Evolutionary conservation across 179 eudicot genomes (phyloP), one percentile per base, ranked within the genome.

Genomic region (Nepenthes alata): DNA sequence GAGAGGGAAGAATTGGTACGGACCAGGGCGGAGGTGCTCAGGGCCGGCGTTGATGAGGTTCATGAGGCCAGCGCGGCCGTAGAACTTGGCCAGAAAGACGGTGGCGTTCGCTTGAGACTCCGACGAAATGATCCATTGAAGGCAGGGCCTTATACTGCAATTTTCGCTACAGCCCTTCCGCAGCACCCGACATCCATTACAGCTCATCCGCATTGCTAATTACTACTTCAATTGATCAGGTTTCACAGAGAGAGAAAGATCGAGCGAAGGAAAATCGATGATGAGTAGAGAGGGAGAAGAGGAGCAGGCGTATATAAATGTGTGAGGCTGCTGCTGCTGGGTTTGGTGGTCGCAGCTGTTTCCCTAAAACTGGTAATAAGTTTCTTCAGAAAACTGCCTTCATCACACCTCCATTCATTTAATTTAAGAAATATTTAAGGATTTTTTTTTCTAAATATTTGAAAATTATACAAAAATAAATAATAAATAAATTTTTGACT

Each of bases 81-180:
- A 85, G 60, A 88, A 88, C 65, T 88, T 88, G 15, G 96, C 91
- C 2, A 88, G 83, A 13, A 88, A 88, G 55, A 88, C 85, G 44
- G 96, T 88, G 53, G 96, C 96, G 70, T 85, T 67, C 11, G 89
- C 87, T 58, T 88, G 96, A 2, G 93, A 80, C 1, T 85, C 87
- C 2, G 89, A 74, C 10, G 75, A 64, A 14, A 76, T 78, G 35
- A 88, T 85, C 96, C 96, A 88, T 2, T 88, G 77, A 35, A 88
- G 78, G 64, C 96, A 88, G 0, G 91, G 96, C 36, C 83, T 68
- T 5, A 88, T 88, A 69, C 78, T 88, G 62, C 96, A 88, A 48
- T 81, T 62, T 5, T 83, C 89, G 44, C 83, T 88, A 63, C 96
- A 88, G 6, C 91, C 96, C 44, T 85, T 88, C 0, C 96, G 72